Conservation (phyloP, 1,284 basidiomycete genomes). For the Boletus smithii region DNA sequence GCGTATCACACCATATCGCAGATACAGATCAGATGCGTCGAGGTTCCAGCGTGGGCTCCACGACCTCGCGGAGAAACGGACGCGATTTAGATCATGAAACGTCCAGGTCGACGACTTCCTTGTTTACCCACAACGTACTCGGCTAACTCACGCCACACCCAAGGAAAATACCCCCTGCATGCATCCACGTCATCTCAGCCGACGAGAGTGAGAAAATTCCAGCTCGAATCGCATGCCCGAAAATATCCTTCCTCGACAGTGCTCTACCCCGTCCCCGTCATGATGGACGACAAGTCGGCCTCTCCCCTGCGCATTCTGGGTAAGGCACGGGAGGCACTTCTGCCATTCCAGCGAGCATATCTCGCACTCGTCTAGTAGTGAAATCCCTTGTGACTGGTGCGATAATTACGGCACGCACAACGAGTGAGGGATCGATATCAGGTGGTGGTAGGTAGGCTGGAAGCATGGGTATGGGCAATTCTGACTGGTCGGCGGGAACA, state of each 20-base stretch:
- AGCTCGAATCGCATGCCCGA: slow-evolving; percentile 19
- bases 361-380: slow-evolving; percentile 29
- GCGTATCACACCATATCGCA: slow-evolving; percentile 14
- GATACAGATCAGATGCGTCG: slow-evolving; percentile 26
- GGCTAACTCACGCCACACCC: slow-evolving; percentile 25
- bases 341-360: slow-evolving; percentile 24
- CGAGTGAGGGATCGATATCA: slow-evolving; percentile 38
- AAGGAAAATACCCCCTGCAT: slow-evolving; percentile 16
- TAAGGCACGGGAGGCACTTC: slow-evolving; percentile 20
- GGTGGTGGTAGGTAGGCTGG: slow-evolving; percentile 38
- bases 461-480: slow-evolving; percentile 39
- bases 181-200: slow-evolving; percentile 23
- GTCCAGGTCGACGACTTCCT: slow-evolving; percentile 3
- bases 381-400: slow-evolving; percentile 43
- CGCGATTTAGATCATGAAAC: slow-evolving; percentile 18
- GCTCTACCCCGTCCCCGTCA: neutral
- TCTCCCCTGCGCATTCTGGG: slow-evolving; percentile 19
- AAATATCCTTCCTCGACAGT: slow-evolving; percentile 5
- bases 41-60: slow-evolving; percentile 31
- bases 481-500: slow-evolving; percentile 27
- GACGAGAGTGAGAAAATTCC: slow-evolving; percentile 9
- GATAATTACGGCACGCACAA: slow-evolving; percentile 51
- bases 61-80: slow-evolving; percentile 25
- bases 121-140: slow-evolving; percentile 28
- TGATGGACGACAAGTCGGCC: no score